Percentiles rank a stretch among this genome's conserved stretches.
These are phyloP conservation scores for Exophiala mesophila DNA, from an alignment of 2,329 filamentous ascomycete species.

Conservation along the genomic window DNA sequence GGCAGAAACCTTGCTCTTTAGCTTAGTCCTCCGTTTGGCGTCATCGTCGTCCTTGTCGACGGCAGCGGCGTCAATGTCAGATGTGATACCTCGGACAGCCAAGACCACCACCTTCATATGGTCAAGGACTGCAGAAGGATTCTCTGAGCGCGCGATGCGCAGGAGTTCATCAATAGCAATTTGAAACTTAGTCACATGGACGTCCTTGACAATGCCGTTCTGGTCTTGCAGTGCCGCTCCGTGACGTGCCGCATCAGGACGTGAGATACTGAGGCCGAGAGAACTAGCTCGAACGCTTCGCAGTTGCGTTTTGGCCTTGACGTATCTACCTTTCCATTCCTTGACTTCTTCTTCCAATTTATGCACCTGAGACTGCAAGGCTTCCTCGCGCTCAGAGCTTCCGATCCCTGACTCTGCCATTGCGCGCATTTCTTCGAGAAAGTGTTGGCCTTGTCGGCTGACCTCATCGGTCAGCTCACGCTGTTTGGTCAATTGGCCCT, in stretches of 20 bases:
- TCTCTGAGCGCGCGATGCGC: conserved; percentile 66
- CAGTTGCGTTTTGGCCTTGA: conserved; percentile 80
- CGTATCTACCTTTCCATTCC: conserved; percentile 87
- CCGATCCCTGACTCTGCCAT: conserved; percentile 75
- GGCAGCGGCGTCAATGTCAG: conserved; percentile 63
- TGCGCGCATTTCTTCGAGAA: conserved; percentile 81
- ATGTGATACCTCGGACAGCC: conserved; percentile 76
- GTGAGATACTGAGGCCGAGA: conserved; percentile 57
- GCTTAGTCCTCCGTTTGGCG: conserved; percentile 58
- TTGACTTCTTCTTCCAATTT: conserved; percentile 76
- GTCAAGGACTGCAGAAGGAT: conserved; percentile 70
- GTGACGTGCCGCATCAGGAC: conserved; percentile 40
- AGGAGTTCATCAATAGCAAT: conserved; percentile 89
- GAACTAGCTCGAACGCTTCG: conserved; percentile 76
- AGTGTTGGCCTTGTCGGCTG: conserved; percentile 73
- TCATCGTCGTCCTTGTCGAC: conserved; percentile 50
- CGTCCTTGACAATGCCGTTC: conserved; percentile 77
- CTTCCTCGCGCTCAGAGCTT: conserved; percentile 75
- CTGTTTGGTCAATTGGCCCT: conserved; percentile 64
- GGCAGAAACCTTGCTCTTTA: conserved; percentile 79
- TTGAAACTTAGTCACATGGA: conserved; percentile 93
- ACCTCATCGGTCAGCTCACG: conserved; percentile 82
- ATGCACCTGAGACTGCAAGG: conserved; percentile 68
- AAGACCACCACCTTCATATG: conserved; percentile 82
- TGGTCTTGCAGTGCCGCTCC: conserved; percentile 66